Conservation (phyloP, 176 grass and related monocot genomes). For the Rhynchospora breviuscula region DNA sequence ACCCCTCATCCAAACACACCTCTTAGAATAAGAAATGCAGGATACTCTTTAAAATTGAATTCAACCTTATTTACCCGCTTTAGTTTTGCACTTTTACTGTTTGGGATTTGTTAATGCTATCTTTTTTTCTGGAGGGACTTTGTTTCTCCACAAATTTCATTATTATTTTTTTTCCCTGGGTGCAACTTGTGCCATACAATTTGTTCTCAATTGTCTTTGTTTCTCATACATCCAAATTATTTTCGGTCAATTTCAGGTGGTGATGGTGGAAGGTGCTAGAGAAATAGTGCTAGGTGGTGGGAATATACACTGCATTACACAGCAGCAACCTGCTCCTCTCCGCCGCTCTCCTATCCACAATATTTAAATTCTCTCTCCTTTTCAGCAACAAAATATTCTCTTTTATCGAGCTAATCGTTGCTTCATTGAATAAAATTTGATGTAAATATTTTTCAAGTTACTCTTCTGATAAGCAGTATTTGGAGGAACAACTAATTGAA, state of each 20-base stretch:
- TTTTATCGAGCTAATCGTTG: too few species aligned
- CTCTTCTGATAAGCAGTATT: too few species aligned
- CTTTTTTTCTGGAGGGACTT: not conserved
- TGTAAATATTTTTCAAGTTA: too few species aligned
- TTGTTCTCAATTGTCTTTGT: not conserved
- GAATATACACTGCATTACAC: conserved; percentile 91
- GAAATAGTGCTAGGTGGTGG: conserved; percentile 88
- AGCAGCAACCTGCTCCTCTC: conserved; percentile 63
- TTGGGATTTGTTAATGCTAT: not conserved
- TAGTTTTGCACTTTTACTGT: not conserved
- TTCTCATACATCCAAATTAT: not conserved
- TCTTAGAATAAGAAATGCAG: not conserved
- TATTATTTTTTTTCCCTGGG: too few species aligned
- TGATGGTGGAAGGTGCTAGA: conserved; percentile 70
- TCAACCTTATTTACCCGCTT: not conserved
- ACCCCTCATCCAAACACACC: too few species aligned
- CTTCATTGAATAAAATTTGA: too few species aligned
- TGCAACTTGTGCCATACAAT: too few species aligned
- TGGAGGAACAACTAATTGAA: too few species aligned
- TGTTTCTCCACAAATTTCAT: too few species aligned
- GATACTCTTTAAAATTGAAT: not conserved
- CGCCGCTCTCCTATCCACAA: not conserved
- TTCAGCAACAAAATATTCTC: not conserved
- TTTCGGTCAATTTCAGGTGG: conserved; percentile 42
- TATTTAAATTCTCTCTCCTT: not conserved